Evolutionary conservation across 306 rosid species (phyloP), one percentile per base, ranked within the genome.

Genomic region (Casuarina cunninghamiana): DNA sequence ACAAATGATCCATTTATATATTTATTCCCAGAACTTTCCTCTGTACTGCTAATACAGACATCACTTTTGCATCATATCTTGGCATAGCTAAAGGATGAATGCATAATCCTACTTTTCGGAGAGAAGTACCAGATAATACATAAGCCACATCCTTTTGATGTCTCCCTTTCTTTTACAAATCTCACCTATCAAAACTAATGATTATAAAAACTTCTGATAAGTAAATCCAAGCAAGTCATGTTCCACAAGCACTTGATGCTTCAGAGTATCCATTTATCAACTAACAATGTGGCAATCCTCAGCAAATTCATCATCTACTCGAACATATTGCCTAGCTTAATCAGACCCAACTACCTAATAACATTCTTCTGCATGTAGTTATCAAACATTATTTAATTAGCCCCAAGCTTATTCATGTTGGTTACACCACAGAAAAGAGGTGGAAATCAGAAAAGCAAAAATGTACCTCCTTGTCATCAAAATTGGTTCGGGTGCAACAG

Each of bases 381-480:
- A 58, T 21, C 65, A 19, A 19, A 21, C 11, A 7, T 1, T 54
- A 21, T 54, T 54, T 10, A 54, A n/a, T n/a, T 16, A 54, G 26
- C 61, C 26, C 26, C 17, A 53, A 53, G 3, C 4, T 2, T 2
- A 54, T 54, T 10, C 65, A 21, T 58, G 39, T 9, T 26, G 26
- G 32, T 2, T 58, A 53, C 19, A 58, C 35, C 5, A 26, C 65
- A 19, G 9, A 21, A 48, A 58, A 5, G 38, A 58, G 65, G 21
- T 21, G 16, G 5, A 26, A 26, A 9, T 26, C 35, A 57, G 26
- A 58, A 15, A 58, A 58, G 26, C 8, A 1, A 57, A 7, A 58
- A 58, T 45, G 5, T 82, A 86, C 99, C 97, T 93, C 91, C 61
- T 89, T 90, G 66, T 91, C 96, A 80, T 96, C 82, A 73, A 91